A percentile compares a stretch with the other conserved stretches of the same genome.
Evolutionary conservation across 108 stramenopile species (phyloP).

Genomic region (Nitzschia sp.): DNA sequence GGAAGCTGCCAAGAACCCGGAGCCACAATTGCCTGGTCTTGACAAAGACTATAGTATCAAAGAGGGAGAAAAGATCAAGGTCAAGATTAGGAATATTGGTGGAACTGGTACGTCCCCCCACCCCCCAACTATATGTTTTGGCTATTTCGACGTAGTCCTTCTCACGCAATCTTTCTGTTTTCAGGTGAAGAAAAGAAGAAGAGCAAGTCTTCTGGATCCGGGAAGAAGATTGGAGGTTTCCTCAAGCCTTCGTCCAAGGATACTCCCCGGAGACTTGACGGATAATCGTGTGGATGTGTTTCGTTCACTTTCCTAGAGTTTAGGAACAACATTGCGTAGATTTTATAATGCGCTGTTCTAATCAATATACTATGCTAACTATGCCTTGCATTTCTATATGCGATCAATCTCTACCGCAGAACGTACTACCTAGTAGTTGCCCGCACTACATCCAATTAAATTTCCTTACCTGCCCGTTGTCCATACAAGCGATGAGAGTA

Average conservation of each 20-base stretch:
- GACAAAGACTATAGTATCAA: conserved; percentile 88
- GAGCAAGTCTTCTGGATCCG: conserved; percentile 9
- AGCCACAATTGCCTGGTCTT: conserved; percentile 15
- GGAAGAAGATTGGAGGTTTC: conserved; percentile 41
- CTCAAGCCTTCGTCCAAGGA: conserved; percentile 74
- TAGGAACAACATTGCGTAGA: no score
- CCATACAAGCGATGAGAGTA: conserved; percentile 52
- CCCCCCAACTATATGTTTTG: no score
- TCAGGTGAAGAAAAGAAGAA: conserved; percentile 20
- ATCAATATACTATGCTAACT: no score
- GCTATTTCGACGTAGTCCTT: not conserved
- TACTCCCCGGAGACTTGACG: conserved; percentile 54
- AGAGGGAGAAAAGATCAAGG: conserved; percentile 67
- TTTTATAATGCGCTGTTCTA: no score
- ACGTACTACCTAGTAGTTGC: no score
- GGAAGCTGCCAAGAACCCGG: conserved; percentile 58
- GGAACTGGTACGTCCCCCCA: conserved; percentile 24
- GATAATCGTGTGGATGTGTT: not conserved
- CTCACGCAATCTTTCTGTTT: not conserved
- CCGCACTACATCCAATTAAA: conserved; percentile 36
- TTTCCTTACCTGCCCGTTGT: conserved; percentile 58
- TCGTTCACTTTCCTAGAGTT: no score
- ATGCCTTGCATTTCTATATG: no score
- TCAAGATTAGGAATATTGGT: conserved; percentile 35
- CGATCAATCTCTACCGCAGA: no score